These are phyloP conservation scores for Castanopsis chinensis DNA, from an alignment of 306 rosid species.

Conservation along the genomic window DNA sequence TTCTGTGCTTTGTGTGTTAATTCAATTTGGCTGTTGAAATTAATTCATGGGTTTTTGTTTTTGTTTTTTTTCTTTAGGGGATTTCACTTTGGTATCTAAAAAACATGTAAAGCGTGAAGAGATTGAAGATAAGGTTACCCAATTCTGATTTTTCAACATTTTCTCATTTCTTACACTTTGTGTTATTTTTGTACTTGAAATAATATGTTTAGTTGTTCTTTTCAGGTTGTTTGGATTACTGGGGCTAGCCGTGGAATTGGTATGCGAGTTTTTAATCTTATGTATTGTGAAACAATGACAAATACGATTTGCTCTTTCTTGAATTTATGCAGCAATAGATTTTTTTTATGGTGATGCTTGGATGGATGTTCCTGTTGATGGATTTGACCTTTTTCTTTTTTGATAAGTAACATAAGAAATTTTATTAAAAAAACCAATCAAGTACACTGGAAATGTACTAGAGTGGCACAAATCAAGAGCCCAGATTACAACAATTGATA, in stretches of 20 bases:
- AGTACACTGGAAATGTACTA: too few relatives aligned
- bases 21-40: neutral
- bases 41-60: neutral
- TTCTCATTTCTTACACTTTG: neutral
- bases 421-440: too few relatives aligned
- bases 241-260: conserved; percentile 99
- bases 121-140: conserved; percentile 72
- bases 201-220: neutral
- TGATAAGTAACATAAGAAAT: too few relatives aligned
- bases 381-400: neutral
- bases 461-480: too few relatives aligned
- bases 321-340: neutral
- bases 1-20: neutral
- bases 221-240: conserved; percentile 88
- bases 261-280: conserved; percentile 16
- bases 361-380: neutral
- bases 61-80: conserved; percentile 36
- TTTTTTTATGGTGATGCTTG: neutral
- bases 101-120: conserved; percentile 57
- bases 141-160: neutral
- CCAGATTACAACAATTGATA: too few relatives aligned
- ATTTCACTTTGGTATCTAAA: conserved; percentile 80
- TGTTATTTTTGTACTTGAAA: neutral
- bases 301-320: neutral
- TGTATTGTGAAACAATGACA: neutral